Evolutionary conservation across 2,329 filamentous ascomycete species (phyloP).

Genomic region (Beauveria pseudobassiana): DNA sequence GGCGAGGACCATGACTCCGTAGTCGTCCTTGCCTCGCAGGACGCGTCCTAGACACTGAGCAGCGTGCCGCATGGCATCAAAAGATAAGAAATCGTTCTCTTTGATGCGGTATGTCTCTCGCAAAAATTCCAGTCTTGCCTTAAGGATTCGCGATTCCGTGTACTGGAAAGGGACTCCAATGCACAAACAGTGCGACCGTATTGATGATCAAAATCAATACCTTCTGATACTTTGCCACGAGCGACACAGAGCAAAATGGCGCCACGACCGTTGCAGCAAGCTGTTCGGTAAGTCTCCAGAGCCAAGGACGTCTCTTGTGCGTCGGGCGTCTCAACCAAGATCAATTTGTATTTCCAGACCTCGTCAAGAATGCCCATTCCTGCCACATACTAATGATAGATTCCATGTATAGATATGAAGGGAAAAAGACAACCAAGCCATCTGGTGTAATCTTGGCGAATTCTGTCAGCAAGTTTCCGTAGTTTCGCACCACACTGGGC

Average conservation of each 20-base stretch:
- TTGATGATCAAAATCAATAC: slow-evolving; percentile 98
- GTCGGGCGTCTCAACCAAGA: slow-evolving; percentile 94
- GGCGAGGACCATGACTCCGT: slow-evolving; percentile 98
- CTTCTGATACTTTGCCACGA: slow-evolving; percentile 93
- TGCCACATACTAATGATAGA: slow-evolving; percentile 99
- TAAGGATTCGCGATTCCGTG: slow-evolving; percentile 93
- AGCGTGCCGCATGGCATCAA: slow-evolving; percentile 98
- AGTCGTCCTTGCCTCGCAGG: slow-evolving; percentile 92
- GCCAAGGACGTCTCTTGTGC: slow-evolving; percentile 94
- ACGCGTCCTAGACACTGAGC: slow-evolving; percentile 95
- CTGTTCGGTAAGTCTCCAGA: slow-evolving; percentile 92
- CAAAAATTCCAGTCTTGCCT: slow-evolving; percentile 91
- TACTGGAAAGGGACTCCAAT: slow-evolving; percentile 99
- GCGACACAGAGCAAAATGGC: slow-evolving; percentile 92
- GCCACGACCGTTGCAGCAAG: slow-evolving; percentile 92
- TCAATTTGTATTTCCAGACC: slow-evolving; percentile 98
- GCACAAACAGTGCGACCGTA: slow-evolving; percentile 93
- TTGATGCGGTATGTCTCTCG: slow-evolving; percentile 94
- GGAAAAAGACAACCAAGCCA: slow-evolving; percentile 98
- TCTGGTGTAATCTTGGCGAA: slow-evolving; percentile 95
- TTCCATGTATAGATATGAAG: slow-evolving; percentile 98
- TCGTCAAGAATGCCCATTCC: slow-evolving; percentile 94
- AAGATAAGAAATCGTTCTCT: slow-evolving; percentile 95
- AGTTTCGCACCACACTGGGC: slow-evolving; percentile 93
- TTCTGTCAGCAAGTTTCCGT: slow-evolving; percentile 85